Evolutionary conservation across 2,329 filamentous ascomycete species (phyloP), one percentile per base, ranked within the genome.

Genomic region (Penicillium italicum): DNA sequence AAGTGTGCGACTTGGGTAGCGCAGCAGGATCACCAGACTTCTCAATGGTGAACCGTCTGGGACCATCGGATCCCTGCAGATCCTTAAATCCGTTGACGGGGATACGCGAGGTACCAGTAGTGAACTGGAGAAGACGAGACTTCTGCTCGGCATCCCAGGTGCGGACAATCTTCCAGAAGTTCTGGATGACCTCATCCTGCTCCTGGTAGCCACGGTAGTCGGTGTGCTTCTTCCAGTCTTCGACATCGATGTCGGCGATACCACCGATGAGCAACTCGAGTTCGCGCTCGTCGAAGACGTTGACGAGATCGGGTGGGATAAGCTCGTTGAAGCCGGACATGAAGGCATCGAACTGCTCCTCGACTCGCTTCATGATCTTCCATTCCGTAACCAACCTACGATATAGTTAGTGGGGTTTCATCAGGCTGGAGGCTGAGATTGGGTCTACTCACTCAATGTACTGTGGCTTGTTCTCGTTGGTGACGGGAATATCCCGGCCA

Each of bases 161-260:
- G 63, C 93, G 87, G 62, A 99, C 94, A 56, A 84, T 81, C 80
- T 96, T 92, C 94, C 94, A 99, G 83, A 99, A 99, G 80, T 95
- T 92, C 74, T 95, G 90, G 63, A 99, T 94, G 26, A 99, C 94
- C 70, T 97, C 91, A 68, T 99, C 94, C 55, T 87, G 91, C 77
- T 99, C 94, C 10, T 95, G 97, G 82, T 99, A 99, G 52, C 94
- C 94, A 66, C 94, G 89, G 76, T 99, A 99, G 72, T 99, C 94
- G 44, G 94, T 99, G 78, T 99, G 94, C 81, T 99, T 99, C 88
- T 99, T 97, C 94, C 94, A 99, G 76, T 99, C 94, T 58, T 99
- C 94, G 16, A 99, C 93, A 69, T 99, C 94, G 65, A 99, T 99
- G 76, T 99, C 94, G n/a, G 94, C 94, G 67, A 99, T 99, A 82